phyloP scores from a whole-genome alignment of 345 rosid genomes.

The Aegle marmelos region DNA sequence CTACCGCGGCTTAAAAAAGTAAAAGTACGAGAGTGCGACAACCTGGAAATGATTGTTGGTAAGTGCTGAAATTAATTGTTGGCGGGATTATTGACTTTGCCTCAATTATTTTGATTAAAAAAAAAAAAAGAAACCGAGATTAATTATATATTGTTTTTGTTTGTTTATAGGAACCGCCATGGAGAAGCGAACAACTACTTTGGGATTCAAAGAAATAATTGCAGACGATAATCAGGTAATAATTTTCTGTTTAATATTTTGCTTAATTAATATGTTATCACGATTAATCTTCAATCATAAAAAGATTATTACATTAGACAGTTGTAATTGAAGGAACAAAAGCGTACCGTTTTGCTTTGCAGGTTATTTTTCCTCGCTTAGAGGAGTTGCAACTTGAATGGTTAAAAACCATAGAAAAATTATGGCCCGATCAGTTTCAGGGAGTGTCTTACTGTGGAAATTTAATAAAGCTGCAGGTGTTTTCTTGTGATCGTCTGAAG shows the following conservation, averaged over 20 bases:
- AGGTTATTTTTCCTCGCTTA: constrained; percentile 3
- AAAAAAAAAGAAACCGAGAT: too few species aligned
- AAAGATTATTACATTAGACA: too few species aligned
- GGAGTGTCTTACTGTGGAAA: too few species aligned
- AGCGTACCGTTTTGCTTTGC: background rate
- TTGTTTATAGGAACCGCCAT: too few species aligned
- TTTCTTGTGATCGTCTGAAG: rapidly evolving
- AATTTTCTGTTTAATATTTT: too few species aligned
- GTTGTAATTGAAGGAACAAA: too few species aligned
- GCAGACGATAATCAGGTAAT: background rate
- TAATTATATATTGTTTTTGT: too few species aligned
- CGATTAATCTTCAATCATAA: too few species aligned
- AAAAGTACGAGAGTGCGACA: background rate
- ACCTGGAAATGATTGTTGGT: constrained; percentile 15
- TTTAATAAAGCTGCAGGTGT: rapidly evolving
- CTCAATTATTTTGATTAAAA: too few species aligned
- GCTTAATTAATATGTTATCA: too few species aligned
- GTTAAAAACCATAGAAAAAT: background rate
- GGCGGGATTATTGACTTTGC: background rate
- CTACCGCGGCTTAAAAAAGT: constrained; percentile 13
- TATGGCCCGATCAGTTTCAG: background rate
- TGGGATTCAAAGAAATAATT: background rate
- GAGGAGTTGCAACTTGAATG: background rate
- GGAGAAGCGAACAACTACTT: too few species aligned
- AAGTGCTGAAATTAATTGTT: too few species aligned